Evolutionary conservation across 176 grass and related monocot genomes (phyloP).

Genomic region (Oryza brachyantha): DNA sequence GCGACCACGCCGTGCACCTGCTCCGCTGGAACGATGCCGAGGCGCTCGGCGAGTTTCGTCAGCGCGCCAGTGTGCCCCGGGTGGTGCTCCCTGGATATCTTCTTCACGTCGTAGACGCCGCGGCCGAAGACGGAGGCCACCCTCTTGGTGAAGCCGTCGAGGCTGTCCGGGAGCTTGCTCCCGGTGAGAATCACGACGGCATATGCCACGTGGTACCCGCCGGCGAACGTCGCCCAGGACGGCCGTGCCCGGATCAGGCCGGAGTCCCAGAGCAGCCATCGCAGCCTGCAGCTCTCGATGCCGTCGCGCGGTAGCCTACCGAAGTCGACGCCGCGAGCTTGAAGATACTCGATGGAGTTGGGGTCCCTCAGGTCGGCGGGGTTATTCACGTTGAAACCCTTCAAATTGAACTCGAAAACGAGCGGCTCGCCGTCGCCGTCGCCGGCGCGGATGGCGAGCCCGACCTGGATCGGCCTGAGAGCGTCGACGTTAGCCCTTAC

Average conservation of each 20-base stretch:
- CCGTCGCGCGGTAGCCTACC: neutral
- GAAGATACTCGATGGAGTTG: neutral
- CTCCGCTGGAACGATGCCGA: no score
- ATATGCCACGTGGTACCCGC: neutral
- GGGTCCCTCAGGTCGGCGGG: neutral
- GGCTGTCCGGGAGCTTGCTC: neutral
- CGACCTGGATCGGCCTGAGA: conserved; percentile 19
- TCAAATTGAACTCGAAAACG: neutral
- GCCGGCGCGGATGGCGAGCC: neutral
- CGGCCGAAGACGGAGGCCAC: neutral
- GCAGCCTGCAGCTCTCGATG: neutral
- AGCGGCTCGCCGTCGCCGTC: neutral
- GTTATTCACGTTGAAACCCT: neutral
- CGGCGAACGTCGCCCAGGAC: neutral
- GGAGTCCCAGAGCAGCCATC: neutral
- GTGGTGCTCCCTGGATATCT: no score
- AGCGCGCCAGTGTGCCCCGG: no score
- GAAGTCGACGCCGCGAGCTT: neutral
- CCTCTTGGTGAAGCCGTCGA: neutral
- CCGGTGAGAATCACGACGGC: neutral
- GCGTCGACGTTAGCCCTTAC: conserved; percentile 8
- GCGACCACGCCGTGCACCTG: no score
- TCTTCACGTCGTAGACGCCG: no score
- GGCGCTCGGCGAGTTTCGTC: no score
- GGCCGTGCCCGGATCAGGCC: neutral